Evolutionary conservation across 2,329 filamentous ascomycete species (phyloP).

Genomic region (Conoideocrella luteorostrata): DNA sequence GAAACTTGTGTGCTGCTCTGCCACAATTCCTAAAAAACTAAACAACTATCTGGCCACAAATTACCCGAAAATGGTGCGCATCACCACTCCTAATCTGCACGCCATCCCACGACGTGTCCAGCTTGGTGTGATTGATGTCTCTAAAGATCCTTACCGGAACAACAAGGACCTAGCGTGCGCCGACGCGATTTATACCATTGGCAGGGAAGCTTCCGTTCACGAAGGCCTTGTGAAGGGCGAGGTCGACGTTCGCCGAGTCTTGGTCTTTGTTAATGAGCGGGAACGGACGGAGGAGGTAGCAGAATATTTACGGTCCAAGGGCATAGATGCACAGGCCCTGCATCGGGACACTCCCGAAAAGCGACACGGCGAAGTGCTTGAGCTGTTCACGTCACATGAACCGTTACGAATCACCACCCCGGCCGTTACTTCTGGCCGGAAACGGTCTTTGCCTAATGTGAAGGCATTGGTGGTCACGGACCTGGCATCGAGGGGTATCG

Average conservation of each 20-base stretch:
- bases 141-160: slow-evolving; percentile 86
- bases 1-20: slow-evolving; percentile 87
- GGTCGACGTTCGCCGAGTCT: slow-evolving; percentile 71
- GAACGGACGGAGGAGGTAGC: slow-evolving; percentile 80
- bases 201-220: slow-evolving; percentile 61
- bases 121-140: slow-evolving; percentile 85
- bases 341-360: slow-evolving; percentile 77
- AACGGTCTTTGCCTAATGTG: slow-evolving; percentile 61
- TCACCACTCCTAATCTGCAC: slow-evolving; percentile 93
- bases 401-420: slow-evolving; percentile 28
- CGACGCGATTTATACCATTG: slow-evolving; percentile 90
- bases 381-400: slow-evolving; percentile 58
- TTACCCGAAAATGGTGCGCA: slow-evolving; percentile 75
- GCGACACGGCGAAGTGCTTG: slow-evolving; percentile 69
- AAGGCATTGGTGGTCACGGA: slow-evolving; percentile 95
- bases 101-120: slow-evolving; percentile 93
- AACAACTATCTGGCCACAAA: slow-evolving; percentile 76
- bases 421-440: slow-evolving; percentile 23
- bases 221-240: slow-evolving; percentile 49
- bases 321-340: slow-evolving; percentile 80
- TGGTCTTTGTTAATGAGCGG: slow-evolving; percentile 96
- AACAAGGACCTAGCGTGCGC: slow-evolving; percentile 92
- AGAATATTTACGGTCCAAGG: slow-evolving; percentile 72
- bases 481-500: slow-evolving; percentile 84
- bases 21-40: slow-evolving; percentile 85